Percentiles rank a stretch among this genome's conserved stretches.
Conservation (phyloP, 352 stramenopile species). For the Elongisporangium prolatum region DNA sequence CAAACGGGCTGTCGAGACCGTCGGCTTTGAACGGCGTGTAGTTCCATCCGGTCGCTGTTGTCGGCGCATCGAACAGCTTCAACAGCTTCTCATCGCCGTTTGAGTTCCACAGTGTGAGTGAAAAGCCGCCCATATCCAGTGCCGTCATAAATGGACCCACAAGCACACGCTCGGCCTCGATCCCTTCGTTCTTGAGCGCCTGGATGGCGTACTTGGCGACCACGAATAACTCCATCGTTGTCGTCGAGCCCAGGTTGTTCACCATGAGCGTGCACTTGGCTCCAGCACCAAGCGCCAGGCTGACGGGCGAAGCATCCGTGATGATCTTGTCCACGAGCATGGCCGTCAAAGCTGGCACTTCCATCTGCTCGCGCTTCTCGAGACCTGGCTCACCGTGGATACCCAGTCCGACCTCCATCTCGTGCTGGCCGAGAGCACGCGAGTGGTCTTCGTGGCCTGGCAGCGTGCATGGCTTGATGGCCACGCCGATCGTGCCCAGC, state of each 20-base stretch:
- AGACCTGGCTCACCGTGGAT: conserved; percentile 94
- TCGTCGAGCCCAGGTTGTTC: conserved; percentile 95
- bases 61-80: conserved; percentile 50
- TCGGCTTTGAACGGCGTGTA: conserved; percentile 41
- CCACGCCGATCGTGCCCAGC: conserved; percentile 93
- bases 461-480: conserved; percentile 93
- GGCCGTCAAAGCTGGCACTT: conserved; percentile 41
- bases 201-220: conserved; percentile 81
- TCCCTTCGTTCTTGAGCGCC: conserved; percentile 44
- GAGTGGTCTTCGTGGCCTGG: conserved; percentile 78
- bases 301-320: conserved; percentile 24
- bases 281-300: conserved; percentile 31
- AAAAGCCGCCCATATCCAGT: conserved; percentile 96
- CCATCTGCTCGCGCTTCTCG: conserved; percentile 50
- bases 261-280: conserved; percentile 84
- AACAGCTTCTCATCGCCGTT: conserved; percentile 49
- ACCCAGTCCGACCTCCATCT: conserved; percentile 93
- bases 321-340: conserved; percentile 54
- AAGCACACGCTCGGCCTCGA: conserved; percentile 84
- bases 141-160: conserved; percentile 96
- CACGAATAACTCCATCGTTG: conserved; percentile 95
- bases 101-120: conserved; percentile 86
- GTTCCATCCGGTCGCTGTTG: conserved; percentile 61
- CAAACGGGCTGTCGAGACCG: conserved; percentile 21
- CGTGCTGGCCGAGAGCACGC: conserved; percentile 48